Conservation (phyloP, 257 asterid species). For the Capsicum pubescens region DNA sequence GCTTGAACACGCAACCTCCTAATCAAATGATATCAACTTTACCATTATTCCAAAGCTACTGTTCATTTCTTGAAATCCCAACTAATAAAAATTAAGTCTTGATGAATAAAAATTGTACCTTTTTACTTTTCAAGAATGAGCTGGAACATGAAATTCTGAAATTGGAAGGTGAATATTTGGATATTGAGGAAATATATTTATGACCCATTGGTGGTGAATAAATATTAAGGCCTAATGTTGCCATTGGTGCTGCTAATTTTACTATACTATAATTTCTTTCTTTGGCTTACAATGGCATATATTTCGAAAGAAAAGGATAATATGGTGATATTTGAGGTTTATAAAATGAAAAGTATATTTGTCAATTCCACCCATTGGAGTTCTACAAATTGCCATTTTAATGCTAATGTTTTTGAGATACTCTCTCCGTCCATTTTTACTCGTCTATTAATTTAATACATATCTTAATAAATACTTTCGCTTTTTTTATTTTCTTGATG, state of each 20-base stretch:
- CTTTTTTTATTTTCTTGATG: too few species aligned
- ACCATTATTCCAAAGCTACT: too few species aligned
- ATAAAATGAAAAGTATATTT: not conserved
- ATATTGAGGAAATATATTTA: conserved; percentile 20
- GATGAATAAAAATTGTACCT: conserved; percentile 44
- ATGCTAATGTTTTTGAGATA: not conserved
- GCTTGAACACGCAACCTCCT: too few species aligned
- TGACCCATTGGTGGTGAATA: conserved; percentile 26
- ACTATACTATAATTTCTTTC: not conserved
- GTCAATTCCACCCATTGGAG: not conserved
- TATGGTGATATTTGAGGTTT: not conserved
- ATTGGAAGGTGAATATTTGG: conserved; percentile 27
- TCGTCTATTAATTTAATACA: too few species aligned
- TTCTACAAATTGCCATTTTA: not conserved
- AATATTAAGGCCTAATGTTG: conserved; percentile 19
- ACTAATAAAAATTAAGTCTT: not conserved
- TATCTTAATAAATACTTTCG: too few species aligned
- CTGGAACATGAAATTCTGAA: conserved; percentile 46
- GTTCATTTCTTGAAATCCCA: not conserved
- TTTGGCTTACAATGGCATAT: not conserved
- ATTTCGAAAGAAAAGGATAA: conserved; percentile 3
- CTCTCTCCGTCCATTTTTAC: too few species aligned
- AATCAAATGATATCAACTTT: too few species aligned
- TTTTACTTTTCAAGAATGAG: conserved; percentile 43
- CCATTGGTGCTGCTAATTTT: not conserved